These are phyloP conservation scores for Aureobasidium sp. DNA, from an alignment of 2,329 filamentous ascomycete species.

Conservation along the genomic window DNA sequence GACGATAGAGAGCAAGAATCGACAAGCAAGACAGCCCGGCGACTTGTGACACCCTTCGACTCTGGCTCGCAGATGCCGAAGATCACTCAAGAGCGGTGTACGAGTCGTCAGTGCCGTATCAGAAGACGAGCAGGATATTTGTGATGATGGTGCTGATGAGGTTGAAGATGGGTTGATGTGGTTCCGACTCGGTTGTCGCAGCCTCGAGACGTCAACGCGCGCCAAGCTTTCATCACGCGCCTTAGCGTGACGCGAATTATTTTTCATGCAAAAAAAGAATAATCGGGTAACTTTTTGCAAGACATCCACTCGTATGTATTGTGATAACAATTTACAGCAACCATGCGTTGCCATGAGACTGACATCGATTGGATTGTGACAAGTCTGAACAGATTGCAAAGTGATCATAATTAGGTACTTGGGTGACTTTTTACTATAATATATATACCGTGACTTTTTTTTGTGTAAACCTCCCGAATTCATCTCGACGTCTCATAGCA, in stretches of 20 bases:
- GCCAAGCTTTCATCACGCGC: slow-evolving; percentile 6
- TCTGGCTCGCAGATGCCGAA: background rate
- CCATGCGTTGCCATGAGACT: too few relatives aligned
- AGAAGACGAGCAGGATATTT: background rate
- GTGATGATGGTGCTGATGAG: background rate
- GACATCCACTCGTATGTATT: too few relatives aligned
- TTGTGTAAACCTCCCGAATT: background rate
- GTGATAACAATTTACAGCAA: too few relatives aligned
- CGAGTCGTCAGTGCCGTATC: background rate
- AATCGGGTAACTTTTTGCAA: too few relatives aligned
- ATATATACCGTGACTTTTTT: slow-evolving; percentile 9
- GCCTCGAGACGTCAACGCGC: background rate
- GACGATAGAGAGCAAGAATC: background rate
- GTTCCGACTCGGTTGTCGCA: background rate
- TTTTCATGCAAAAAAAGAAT: background rate
- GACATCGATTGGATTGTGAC: too few relatives aligned
- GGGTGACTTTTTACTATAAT: slow-evolving; percentile 6
- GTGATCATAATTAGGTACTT: slow-evolving; percentile 3
- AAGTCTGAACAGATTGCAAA: background rate
- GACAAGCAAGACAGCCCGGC: background rate
- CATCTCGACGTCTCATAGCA: slow-evolving; percentile 4
- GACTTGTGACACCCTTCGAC: slow-evolving; percentile 4
- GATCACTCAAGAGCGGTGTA: slow-evolving; percentile 7
- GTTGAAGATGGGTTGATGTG: background rate
- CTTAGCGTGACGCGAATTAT: background rate